A percentile compares a stretch with the other conserved stretches of the same genome.
These are phyloP conservation scores for Kluyveromyces lactis DNA, from an alignment of 805 yeast genomes.

Conservation along the genomic window DNA sequence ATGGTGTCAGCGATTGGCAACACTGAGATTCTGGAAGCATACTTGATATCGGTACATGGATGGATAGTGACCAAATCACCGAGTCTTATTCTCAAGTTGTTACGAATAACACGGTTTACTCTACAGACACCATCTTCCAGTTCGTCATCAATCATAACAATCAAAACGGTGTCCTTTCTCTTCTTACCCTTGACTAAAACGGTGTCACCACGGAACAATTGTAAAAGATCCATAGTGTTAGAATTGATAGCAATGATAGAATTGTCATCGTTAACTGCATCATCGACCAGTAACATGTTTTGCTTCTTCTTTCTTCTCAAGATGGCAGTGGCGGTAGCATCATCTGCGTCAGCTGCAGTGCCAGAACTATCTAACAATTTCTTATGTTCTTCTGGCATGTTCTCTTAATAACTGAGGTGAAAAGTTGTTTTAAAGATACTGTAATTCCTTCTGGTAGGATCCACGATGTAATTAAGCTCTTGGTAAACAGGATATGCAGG, in stretches of 20 bases:
- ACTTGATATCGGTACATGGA: constrained; percentile 97
- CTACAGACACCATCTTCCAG: constrained; percentile 93
- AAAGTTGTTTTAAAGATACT: too few species aligned
- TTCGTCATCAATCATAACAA: constrained; percentile 94
- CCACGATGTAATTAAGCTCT: too few species aligned
- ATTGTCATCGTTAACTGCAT: constrained; percentile 94
- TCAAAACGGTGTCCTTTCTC: constrained; percentile 93
- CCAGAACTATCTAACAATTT: constrained; percentile 61
- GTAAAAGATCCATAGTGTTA: constrained; percentile 88
- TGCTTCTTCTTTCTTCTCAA: constrained; percentile 96
- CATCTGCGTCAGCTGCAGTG: constrained; percentile 46
- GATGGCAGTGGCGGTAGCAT: constrained; percentile 92
- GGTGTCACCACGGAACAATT: constrained; percentile 96
- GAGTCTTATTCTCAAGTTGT: constrained; percentile 85
- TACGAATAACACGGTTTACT: constrained; percentile 91
- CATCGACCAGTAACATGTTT: constrained; percentile 90
- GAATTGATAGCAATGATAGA: constrained; percentile 93
- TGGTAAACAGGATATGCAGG: too few species aligned
- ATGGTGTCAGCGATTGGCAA: constrained; percentile 97
- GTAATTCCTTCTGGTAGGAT: too few species aligned
- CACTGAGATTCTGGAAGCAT: constrained; percentile 89
- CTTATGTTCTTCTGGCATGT: constrained; percentile 33
- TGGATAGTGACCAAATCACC: constrained; percentile 89
- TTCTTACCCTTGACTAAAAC: constrained; percentile 96
- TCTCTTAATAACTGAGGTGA: not conserved